These are phyloP conservation scores for Pythium chondricola DNA, from an alignment of 352 stramenopile genomes.

Conservation along the genomic window DNA sequence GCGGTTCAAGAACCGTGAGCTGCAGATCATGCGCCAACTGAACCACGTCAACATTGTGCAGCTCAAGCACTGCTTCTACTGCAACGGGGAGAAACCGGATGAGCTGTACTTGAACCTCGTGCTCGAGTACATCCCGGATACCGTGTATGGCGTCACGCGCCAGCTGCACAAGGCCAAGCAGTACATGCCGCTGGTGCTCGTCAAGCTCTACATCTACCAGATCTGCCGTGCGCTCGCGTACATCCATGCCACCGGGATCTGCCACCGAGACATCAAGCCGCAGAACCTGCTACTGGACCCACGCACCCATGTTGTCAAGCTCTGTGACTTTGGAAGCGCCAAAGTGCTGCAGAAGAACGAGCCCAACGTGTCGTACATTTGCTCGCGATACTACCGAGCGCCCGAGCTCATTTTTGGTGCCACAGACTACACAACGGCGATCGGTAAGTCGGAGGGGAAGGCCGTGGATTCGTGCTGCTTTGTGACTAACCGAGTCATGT, in stretches of 20 bases:
- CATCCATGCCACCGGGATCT: slow-evolving; percentile 97
- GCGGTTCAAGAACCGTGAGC: slow-evolving; percentile 99
- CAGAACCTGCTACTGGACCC: slow-evolving; percentile 99
- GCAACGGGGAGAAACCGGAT: slow-evolving; percentile 92
- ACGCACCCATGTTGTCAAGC: slow-evolving; percentile 95
- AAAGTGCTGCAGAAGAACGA: slow-evolving; percentile 95
- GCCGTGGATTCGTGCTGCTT: not conserved
- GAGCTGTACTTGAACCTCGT: slow-evolving; percentile 99
- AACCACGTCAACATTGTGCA: slow-evolving; percentile 98
- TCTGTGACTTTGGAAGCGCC: slow-evolving; percentile 99
- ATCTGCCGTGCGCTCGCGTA: slow-evolving; percentile 96
- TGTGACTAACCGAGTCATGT: slow-evolving; percentile 39
- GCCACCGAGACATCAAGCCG: slow-evolving; percentile 99
- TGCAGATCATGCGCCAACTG: slow-evolving; percentile 99
- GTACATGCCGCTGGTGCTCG: slow-evolving; percentile 94
- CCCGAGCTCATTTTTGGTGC: slow-evolving; percentile 99
- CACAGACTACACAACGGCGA: slow-evolving; percentile 99
- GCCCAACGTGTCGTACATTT: slow-evolving; percentile 99
- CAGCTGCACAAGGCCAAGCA: slow-evolving; percentile 97
- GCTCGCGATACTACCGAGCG: slow-evolving; percentile 98
- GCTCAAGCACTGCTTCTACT: slow-evolving; percentile 99
- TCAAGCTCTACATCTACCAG: slow-evolving; percentile 99
- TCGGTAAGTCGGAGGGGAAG: no score
- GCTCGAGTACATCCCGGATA: slow-evolving; percentile 99
- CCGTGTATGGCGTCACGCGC: slow-evolving; percentile 95